Evolutionary conservation across 2,329 filamentous ascomycete species (phyloP), one percentile per base, ranked within the genome.

Genomic region (Colletotrichum ledebouriae): DNA sequence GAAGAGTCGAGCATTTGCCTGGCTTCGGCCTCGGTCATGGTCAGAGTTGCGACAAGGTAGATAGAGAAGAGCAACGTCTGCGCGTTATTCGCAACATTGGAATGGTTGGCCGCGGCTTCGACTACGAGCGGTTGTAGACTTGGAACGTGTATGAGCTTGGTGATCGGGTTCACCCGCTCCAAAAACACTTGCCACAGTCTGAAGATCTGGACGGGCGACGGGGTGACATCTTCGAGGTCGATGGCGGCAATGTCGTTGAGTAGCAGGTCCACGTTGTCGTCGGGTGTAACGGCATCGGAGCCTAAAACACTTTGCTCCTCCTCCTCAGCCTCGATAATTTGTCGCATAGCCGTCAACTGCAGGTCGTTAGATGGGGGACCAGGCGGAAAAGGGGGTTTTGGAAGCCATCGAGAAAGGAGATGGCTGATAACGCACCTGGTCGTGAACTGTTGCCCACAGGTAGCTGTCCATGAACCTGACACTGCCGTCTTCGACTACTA

Each of bases 141-240:
- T 0, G 92, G 92, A 1, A 90, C 86, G 75, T 95, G 92, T 25
- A 93, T 88, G 52, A 88, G 80, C 75, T 94, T 94, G 72, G 89
- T 87, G 52, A 94, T 76, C 0, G 92, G 92, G 73, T 94, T 92
- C 63, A 94, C 89, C 69, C 92, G 89, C 56, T 93, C 89, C 6
- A 94, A 80, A 71, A 90, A 94, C 9, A 88, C 82, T 75, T 94
- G 90, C 92, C 92, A 95, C 5, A 95, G 83, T 58, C 85, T 85
- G 73, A 92, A 89, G 29, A 92, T 86, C 39, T 92, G 88, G 12
- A 87, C 84, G 0, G 89, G 86, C 4, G 87, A 82, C 0, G 92
- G 92, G 72, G 91, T 89, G 75, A 92, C 79, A 13, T 85, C 82
- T 59, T 85, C 82, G 13, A 81, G 72, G 50, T 77, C 81, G 25